phyloP scores from a whole-genome alignment of 306 rosid species.

The Sophora flavescens region DNA sequence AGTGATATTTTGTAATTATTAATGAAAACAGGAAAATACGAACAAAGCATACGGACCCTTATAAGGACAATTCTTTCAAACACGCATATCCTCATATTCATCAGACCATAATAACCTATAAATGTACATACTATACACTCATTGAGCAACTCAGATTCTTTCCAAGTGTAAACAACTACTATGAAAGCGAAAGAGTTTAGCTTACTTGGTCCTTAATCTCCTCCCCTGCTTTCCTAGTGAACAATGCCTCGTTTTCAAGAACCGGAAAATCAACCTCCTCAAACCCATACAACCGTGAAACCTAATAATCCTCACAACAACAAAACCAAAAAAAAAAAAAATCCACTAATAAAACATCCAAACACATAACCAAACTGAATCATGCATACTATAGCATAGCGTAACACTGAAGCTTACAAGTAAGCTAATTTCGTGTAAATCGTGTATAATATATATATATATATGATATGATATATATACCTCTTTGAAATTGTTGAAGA shows the following conservation, averaged over 20 bases:
- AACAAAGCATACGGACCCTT: not conserved
- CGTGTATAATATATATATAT: too few species aligned
- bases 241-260: conserved; percentile 91
- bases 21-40: too few species aligned
- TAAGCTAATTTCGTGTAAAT: not conserved
- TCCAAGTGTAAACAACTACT: conserved; percentile 1
- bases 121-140: conserved; percentile 1
- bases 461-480: conserved; percentile 37
- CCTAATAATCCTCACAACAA: conserved; percentile 54
- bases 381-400: not conserved
- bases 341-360: not conserved
- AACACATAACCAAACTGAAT: conserved; percentile 16
- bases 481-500: conserved; percentile 85
- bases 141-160: not conserved
- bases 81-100: not conserved
- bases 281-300: conserved; percentile 77
- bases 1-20: too few species aligned
- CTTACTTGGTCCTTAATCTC: conserved; percentile 98
- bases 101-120: not conserved
- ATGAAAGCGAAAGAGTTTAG: conserved; percentile 45
- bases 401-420: not conserved
- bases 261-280: conserved; percentile 97
- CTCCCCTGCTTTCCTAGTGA: conserved; percentile 90
- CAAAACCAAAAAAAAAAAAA: not conserved
- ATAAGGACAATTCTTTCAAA: not conserved